These are phyloP conservation scores for Aureobasidium sp. DNA, from an alignment of 2,329 filamentous ascomycete genomes.

Conservation along the genomic window DNA sequence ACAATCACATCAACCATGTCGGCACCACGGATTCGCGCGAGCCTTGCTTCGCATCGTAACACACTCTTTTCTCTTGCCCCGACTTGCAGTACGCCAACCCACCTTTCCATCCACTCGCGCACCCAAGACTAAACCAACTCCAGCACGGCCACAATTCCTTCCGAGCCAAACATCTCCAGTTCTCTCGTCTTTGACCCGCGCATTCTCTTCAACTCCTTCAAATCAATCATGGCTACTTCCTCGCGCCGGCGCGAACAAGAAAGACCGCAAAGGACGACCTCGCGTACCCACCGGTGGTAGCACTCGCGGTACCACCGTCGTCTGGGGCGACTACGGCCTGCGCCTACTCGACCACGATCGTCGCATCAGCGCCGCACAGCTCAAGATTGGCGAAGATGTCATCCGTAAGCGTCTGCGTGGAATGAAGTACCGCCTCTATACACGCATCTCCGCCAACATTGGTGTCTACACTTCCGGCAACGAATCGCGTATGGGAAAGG, in stretches of 20 bases:
- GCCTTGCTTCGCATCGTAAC: slow-evolving; percentile 24
- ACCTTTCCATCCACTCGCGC: slow-evolving; percentile 14
- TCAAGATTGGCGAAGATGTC: slow-evolving; percentile 87
- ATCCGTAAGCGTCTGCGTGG: slow-evolving; percentile 84
- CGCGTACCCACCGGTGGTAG: slow-evolving; percentile 86
- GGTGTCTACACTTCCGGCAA: slow-evolving; percentile 95
- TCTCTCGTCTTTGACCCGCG: slow-evolving; percentile 44
- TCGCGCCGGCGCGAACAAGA: slow-evolving; percentile 69
- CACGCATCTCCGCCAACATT: slow-evolving; percentile 82
- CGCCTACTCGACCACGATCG: slow-evolving; percentile 91
- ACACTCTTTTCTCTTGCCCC: slow-evolving; percentile 3
- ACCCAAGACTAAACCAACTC: slow-evolving; percentile 4
- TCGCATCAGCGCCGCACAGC: slow-evolving; percentile 74
- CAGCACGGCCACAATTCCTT: slow-evolving; percentile 7
- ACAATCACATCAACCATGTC: slow-evolving; percentile 28
- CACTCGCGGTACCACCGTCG: slow-evolving; percentile 83
- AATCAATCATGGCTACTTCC: slow-evolving; percentile 73
- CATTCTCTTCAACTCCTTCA: slow-evolving; percentile 63
- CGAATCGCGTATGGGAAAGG: slow-evolving; percentile 98
- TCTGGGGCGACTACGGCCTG: slow-evolving; percentile 93
- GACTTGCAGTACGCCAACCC: slow-evolving; percentile 9
- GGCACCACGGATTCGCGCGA: slow-evolving; percentile 30
- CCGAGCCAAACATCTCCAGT: slow-evolving; percentile 19
- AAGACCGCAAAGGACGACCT: slow-evolving; percentile 79
- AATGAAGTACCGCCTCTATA: slow-evolving; percentile 87